Conservation (phyloP, 83 land plant genomes). For the Larix sibirica region DNA sequence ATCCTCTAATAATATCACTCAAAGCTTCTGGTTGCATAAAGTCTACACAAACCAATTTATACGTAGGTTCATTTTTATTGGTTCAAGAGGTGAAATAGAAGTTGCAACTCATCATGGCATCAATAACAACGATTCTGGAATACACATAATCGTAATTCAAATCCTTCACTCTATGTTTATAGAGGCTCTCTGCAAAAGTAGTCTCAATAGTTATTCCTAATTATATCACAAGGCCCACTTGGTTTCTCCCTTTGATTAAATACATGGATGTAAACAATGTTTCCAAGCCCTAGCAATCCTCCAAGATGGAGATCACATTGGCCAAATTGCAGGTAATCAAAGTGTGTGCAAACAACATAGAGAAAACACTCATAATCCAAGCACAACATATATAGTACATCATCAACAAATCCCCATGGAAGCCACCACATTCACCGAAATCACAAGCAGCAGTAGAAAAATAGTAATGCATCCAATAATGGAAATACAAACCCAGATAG, state of each 20-base stretch:
- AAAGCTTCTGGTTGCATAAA: slow-evolving; percentile 59
- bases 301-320: slow-evolving; percentile 59
- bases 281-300: slow-evolving; percentile 24
- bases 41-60: slow-evolving; percentile 82
- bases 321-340: slow-evolving; percentile 63
- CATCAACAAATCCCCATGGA: too few species aligned
- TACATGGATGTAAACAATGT: background rate
- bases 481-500: too few species aligned
- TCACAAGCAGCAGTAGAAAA: slow-evolving; percentile 36
- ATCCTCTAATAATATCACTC: slow-evolving; percentile 75
- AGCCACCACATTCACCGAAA: slow-evolving; percentile 21
- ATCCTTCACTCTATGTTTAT: slow-evolving; percentile 72
- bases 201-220: slow-evolving; percentile 53
- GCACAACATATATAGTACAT: too few species aligned
- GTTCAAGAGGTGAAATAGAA: slow-evolving; percentile 73
- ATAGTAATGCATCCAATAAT: slow-evolving; percentile 30
- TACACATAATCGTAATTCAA: slow-evolving; percentile 71
- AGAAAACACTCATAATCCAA: too few species aligned
- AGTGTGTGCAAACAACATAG: slow-evolving; percentile 36
- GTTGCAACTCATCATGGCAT: too few species aligned
- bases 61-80: slow-evolving; percentile 86
- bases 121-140: slow-evolving; percentile 31
- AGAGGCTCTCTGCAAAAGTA: slow-evolving; percentile 69
- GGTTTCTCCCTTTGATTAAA: slow-evolving; percentile 64
- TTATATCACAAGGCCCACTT: slow-evolving; percentile 71